Evolutionary conservation across 805 yeast genomes (phyloP).

Genomic region (Jamesozyma hellenica): DNA sequence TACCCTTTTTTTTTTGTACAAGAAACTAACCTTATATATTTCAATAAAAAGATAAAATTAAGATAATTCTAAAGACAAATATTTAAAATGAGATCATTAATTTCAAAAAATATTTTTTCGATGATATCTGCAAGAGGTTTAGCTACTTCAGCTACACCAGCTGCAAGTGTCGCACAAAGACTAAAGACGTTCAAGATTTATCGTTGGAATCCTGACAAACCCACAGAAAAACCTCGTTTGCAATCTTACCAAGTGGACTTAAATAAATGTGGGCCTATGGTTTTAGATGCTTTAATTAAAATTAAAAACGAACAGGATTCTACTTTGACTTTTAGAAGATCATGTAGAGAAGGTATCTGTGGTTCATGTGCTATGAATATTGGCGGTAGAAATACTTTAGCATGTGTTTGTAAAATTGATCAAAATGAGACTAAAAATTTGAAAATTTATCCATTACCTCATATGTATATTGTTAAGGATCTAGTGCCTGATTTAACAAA

Average conservation of each 20-base stretch:
- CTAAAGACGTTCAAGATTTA: constrained; percentile 83
- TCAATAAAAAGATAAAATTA: too few species aligned
- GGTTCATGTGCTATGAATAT: constrained; percentile 99
- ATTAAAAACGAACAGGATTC: constrained; percentile 96
- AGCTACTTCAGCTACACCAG: constrained; percentile 26
- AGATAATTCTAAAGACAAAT: too few species aligned
- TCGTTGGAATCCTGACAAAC: constrained; percentile 97
- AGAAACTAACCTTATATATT: too few species aligned
- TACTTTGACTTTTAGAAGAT: constrained; percentile 91
- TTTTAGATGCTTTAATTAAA: constrained; percentile 85
- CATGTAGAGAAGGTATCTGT: constrained; percentile 98
- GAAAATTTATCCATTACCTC: constrained; percentile 94
- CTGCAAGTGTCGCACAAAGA: constrained; percentile 33
- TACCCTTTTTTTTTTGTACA: too few species aligned
- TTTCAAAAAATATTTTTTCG: constrained; percentile 1
- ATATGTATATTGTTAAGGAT: constrained; percentile 95
- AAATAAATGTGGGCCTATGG: constrained; percentile 95
- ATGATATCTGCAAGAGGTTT: constrained; percentile 1
- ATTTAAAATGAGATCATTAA: too few species aligned
- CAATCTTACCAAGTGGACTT: constrained; percentile 77
- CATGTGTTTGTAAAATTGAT: constrained; percentile 92
- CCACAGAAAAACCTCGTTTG: constrained; percentile 82
- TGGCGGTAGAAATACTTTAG: constrained; percentile 93
- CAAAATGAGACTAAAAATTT: constrained; percentile 60
- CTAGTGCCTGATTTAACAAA: constrained; percentile 96